Evolutionary conservation across 176 grass and related monocot genomes (phyloP).

Genomic region (Zoysia japonica): DNA sequence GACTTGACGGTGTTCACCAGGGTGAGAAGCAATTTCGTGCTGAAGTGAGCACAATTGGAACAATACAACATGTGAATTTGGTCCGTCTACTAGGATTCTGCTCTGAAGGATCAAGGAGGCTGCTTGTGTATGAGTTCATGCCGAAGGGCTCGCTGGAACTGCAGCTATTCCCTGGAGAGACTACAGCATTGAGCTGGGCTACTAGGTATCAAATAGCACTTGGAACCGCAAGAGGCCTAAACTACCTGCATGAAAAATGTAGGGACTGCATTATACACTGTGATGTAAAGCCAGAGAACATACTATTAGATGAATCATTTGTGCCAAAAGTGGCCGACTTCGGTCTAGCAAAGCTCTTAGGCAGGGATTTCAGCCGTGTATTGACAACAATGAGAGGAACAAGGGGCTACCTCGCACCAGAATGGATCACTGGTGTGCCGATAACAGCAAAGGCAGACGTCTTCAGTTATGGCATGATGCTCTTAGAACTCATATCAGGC

Average conservation of each 20-base stretch:
- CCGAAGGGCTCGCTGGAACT: conserved; percentile 72
- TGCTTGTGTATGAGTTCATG: conserved; percentile 88
- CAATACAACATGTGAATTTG: conserved; percentile 81
- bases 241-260: conserved; percentile 77
- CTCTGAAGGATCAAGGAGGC: conserved; percentile 57
- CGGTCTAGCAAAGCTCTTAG: conserved; percentile 76
- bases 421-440: conserved; percentile 74
- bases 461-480: conserved; percentile 89
- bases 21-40: conserved; percentile 92
- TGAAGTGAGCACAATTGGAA: conserved; percentile 91
- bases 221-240: conserved; percentile 73
- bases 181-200: conserved; percentile 48
- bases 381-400: conserved; percentile 89
- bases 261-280: conserved; percentile 92
- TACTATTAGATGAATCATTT: conserved; percentile 73
- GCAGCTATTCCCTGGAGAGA: conserved; percentile 59
- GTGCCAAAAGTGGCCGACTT: conserved; percentile 83
- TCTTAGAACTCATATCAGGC: conserved; percentile 80
- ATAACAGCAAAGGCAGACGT: conserved; percentile 87
- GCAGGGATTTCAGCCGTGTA: conserved; percentile 82
- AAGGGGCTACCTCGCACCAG: conserved; percentile 80
- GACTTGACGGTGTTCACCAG: conserved; percentile 68
- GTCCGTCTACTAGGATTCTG: conserved; percentile 78
- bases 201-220: conserved; percentile 73
- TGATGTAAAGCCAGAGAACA: conserved; percentile 90